Evolutionary conservation across 179 eudicot species (phyloP).

Genomic region (Beta macrorhiza): DNA sequence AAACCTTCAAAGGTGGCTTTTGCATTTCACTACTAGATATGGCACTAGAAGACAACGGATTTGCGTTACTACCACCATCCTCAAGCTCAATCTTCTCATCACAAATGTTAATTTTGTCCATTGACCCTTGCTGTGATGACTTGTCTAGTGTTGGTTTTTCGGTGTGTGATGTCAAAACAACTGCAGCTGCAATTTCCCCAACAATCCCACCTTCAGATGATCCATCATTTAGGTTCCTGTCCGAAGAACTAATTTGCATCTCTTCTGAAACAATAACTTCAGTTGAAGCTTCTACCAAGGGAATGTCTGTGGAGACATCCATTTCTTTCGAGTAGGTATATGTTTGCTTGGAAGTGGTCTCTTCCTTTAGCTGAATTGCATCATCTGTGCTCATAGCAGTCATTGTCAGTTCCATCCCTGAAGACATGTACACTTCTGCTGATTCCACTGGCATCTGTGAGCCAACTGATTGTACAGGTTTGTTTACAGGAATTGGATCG

Average conservation of each 20-base stretch:
- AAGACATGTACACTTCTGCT: conserved; percentile 23
- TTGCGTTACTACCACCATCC: conserved; percentile 18
- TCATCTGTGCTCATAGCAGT: conserved; percentile 28
- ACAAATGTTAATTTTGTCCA: conserved; percentile 21
- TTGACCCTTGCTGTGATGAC: conserved; percentile 19
- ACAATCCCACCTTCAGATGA: conserved; percentile 28
- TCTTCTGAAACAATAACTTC: conserved; percentile 32
- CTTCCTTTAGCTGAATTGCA: conserved; percentile 30
- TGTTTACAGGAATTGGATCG: conserved; percentile 29
- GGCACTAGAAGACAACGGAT: conserved; percentile 19
- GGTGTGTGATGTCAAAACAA: conserved; percentile 19
- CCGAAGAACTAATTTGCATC: conserved; percentile 34
- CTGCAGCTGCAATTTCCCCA: conserved; percentile 18
- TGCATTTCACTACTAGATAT: conserved; percentile 19
- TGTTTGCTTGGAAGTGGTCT: conserved; percentile 29
- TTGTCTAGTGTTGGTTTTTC: conserved; percentile 25
- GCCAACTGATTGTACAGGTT: conserved; percentile 28
- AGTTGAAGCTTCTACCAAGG: conserved; percentile 31
- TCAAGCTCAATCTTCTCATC: conserved; percentile 26
- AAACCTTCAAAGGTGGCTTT: conserved; percentile 18
- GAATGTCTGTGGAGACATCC: conserved; percentile 29
- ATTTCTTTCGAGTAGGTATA: conserved; percentile 24
- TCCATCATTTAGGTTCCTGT: conserved; percentile 22
- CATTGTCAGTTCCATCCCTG: conserved; percentile 26
- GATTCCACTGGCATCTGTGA: conserved; percentile 27